Conservation (phyloP, 1,284 basidiomycete species). For the Cryptococcus sp. region DNA sequence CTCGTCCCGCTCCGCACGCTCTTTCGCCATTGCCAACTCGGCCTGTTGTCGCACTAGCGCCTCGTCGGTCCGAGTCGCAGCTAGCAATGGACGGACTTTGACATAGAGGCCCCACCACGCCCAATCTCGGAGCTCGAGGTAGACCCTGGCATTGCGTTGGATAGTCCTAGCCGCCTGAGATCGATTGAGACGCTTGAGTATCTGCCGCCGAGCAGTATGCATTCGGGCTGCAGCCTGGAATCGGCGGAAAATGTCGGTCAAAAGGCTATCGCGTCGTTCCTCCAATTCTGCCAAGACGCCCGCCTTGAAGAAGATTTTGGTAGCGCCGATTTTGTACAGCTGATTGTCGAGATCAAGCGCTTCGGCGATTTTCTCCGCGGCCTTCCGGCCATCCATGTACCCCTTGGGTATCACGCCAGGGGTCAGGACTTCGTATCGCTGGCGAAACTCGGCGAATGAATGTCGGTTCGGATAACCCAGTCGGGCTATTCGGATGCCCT, state of each 20-base stretch:
- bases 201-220: constrained; percentile 84
- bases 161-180: constrained; percentile 89
- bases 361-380: constrained; percentile 89
- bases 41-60: constrained; percentile 86
- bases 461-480: constrained; percentile 96
- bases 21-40: constrained; percentile 71
- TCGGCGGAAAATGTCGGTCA: constrained; percentile 87
- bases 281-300: constrained; percentile 98
- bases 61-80: constrained; percentile 89
- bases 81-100: constrained; percentile 88
- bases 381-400: constrained; percentile 96
- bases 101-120: constrained; percentile 99
- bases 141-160: constrained; percentile 89
- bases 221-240: constrained; percentile 83
- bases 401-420: constrained; percentile 89
- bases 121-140: constrained; percentile 88
- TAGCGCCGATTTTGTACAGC: constrained; percentile 88
- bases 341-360: constrained; percentile 83
- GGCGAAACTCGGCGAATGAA: constrained; percentile 95
- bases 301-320: constrained; percentile 99
- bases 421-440: constrained; percentile 93
- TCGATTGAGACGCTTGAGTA: constrained; percentile 93
- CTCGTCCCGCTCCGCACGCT: constrained; percentile 81
- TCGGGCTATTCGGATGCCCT: constrained; percentile 97
- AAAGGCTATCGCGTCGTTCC: constrained; percentile 80